Evolutionary conservation across 257 asterid genomes (phyloP).

Genomic region (Coffea eugenioides): DNA sequence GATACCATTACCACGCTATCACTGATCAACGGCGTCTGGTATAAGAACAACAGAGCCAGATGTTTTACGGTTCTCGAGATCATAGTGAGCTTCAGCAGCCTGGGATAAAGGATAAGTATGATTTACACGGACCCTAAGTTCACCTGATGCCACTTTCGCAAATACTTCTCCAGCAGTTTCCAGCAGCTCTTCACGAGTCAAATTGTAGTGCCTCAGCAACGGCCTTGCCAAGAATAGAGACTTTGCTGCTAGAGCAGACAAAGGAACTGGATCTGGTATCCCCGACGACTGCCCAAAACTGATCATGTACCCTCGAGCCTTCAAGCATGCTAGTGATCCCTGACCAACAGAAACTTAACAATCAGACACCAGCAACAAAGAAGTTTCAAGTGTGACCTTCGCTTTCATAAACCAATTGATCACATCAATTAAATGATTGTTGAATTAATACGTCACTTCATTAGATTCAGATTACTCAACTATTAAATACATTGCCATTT

Average conservation of each 20-base stretch:
- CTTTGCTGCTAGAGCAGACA: slow-evolving; percentile 64
- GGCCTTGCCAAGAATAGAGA: slow-evolving; percentile 92
- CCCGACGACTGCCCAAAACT: slow-evolving; percentile 94
- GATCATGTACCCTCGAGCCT: slow-evolving; percentile 84
- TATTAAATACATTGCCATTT: neutral
- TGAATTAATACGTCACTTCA: neutral
- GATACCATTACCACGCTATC: neutral
- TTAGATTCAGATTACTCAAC: neutral
- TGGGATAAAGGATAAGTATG: slow-evolving; percentile 74
- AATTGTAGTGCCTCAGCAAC: slow-evolving; percentile 62
- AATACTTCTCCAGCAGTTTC: slow-evolving; percentile 80
- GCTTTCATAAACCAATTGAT: neutral
- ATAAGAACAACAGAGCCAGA: slow-evolving; percentile 83
- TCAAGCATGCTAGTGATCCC: slow-evolving; percentile 92
- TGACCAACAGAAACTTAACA: slow-evolving; percentile 22
- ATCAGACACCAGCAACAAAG: slow-evolving; percentile 10
- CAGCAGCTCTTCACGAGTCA: slow-evolving; percentile 62
- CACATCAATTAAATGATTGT: neutral
- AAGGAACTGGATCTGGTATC: slow-evolving; percentile 62
- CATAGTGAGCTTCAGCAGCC: slow-evolving; percentile 84
- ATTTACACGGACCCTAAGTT: slow-evolving; percentile 57
- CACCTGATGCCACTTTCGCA: slow-evolving; percentile 60
- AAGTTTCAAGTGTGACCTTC: neutral
- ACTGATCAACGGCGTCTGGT: slow-evolving; percentile 40
- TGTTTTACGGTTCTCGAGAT: slow-evolving; percentile 74